A percentile compares a stretch with the other conserved stretches of the same genome.
These are phyloP conservation scores for Alliaria petiolata DNA, from an alignment of 345 rosid genomes.

Conservation along the genomic window DNA sequence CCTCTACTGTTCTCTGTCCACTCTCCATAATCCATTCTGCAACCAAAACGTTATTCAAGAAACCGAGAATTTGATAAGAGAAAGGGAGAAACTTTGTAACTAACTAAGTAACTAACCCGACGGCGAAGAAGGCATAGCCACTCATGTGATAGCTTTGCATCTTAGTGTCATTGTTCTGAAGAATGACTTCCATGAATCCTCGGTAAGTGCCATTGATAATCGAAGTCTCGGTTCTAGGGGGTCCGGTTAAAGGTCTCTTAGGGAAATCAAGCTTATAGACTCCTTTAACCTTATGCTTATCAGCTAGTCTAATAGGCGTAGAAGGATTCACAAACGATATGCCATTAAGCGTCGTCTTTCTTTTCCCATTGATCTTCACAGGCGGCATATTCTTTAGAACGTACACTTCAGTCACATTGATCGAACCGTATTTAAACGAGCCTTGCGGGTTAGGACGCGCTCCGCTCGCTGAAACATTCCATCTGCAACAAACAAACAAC, in stretches of 20 bases:
- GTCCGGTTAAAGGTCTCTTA: constrained; percentile 63
- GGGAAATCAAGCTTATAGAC: constrained; percentile 95
- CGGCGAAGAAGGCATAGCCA: constrained; percentile 96
- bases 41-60: background rate
- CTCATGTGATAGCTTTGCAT: constrained; percentile 89
- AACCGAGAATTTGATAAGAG: background rate
- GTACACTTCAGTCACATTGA: constrained; percentile 85
- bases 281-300: constrained; percentile 72
- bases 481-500: constrained; percentile 60
- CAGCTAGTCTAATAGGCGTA: constrained; percentile 94
- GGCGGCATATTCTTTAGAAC: constrained; percentile 78
- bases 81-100: background rate
- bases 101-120: constrained; percentile 52
- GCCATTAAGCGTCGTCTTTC: constrained; percentile 69
- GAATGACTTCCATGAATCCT: constrained; percentile 91
- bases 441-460: constrained; percentile 99
- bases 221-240: constrained; percentile 66
- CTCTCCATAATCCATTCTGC: constrained; percentile 97
- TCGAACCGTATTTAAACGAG: constrained; percentile 89
- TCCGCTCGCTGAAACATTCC: constrained; percentile 97
- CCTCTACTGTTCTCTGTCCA: constrained; percentile 98
- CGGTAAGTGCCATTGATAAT: constrained; percentile 89
- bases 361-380: constrained; percentile 61
- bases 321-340: constrained; percentile 82
- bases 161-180: constrained; percentile 96